phyloP scores from a whole-genome alignment of 129 eudicot species.

The Artemisia tridentata region DNA sequence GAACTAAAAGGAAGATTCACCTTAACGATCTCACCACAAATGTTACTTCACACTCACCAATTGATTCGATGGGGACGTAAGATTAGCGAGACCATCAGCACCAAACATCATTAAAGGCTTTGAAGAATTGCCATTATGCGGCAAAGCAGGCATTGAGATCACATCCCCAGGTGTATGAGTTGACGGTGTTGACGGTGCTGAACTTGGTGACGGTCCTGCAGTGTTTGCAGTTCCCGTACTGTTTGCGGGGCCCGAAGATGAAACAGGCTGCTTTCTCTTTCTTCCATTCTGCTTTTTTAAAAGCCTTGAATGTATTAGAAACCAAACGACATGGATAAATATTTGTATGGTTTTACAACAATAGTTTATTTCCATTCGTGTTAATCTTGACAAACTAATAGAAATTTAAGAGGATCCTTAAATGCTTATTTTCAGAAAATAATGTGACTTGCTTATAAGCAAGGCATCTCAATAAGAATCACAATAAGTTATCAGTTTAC shows the following conservation, averaged over 20 bases:
- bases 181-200: no score
- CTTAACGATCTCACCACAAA: slow-evolving; percentile 13
- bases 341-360: background rate
- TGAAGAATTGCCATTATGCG: no score
- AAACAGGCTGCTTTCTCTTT: no score
- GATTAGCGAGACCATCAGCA: slow-evolving; percentile 66
- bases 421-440: background rate
- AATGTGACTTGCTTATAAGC: background rate
- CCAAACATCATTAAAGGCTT: no score
- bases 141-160: no score
- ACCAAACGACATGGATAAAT: background rate
- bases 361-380: background rate
- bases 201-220: no score
- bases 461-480: no score
- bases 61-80: slow-evolving; percentile 83
- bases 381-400: background rate
- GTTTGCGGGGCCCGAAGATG: no score
- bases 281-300: no score
- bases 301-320: slow-evolving; percentile 47
- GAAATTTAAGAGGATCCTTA: background rate
- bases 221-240: no score
- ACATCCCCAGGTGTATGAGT: no score
- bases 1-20: slow-evolving; percentile 19
- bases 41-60: slow-evolving; percentile 61
- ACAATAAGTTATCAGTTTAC: no score